A percentile compares a stretch with the other conserved stretches of the same genome.
These are phyloP conservation scores for Sarcomyxa edulis DNA, from an alignment of 768 basidiomycete species.

Conservation along the genomic window DNA sequence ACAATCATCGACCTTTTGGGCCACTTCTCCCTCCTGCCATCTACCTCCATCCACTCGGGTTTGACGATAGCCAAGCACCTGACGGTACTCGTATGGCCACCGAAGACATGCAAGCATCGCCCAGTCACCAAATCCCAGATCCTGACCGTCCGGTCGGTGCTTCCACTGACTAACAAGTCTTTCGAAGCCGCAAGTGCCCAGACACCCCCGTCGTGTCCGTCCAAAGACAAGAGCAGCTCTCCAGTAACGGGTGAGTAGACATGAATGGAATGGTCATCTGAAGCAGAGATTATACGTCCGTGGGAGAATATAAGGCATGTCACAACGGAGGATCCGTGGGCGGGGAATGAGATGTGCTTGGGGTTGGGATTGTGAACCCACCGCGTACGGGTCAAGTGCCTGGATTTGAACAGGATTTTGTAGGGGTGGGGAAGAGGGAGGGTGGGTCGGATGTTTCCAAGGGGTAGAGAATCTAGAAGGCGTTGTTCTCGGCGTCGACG, in stretches of 20 bases:
- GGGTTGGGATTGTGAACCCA: conserved; percentile 76
- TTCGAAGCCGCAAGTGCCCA: conserved; percentile 94
- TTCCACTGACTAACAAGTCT: conserved; percentile 85
- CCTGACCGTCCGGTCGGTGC: conserved; percentile 89
- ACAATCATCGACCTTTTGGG: conserved; percentile 66
- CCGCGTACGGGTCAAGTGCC: conserved; percentile 71
- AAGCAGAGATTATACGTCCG: conserved; percentile 93
- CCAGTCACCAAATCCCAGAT: conserved; percentile 85
- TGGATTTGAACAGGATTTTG: conserved; percentile 91
- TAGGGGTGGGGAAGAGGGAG: conserved; percentile 81
- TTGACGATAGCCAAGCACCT: conserved; percentile 94
- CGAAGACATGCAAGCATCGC: conserved; percentile 86
- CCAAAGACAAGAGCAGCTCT: conserved; percentile 62
- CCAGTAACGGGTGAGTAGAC: conserved; percentile 89
- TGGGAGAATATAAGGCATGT: conserved; percentile 94
- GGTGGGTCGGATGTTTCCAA: conserved; percentile 32
- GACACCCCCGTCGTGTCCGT: conserved; percentile 93
- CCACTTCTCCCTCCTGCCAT: conserved; percentile 66
- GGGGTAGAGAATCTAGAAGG: neutral
- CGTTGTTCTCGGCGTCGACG: conserved; percentile 40
- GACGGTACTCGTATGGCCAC: conserved; percentile 95
- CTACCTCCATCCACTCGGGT: conserved; percentile 79
- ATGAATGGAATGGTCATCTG: conserved; percentile 95
- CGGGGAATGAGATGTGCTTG: conserved; percentile 77
- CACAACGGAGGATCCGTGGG: conserved; percentile 87